These are phyloP conservation scores for Diaporthe ampelina DNA, from an alignment of 2,329 filamentous ascomycete genomes.

Conservation along the genomic window DNA sequence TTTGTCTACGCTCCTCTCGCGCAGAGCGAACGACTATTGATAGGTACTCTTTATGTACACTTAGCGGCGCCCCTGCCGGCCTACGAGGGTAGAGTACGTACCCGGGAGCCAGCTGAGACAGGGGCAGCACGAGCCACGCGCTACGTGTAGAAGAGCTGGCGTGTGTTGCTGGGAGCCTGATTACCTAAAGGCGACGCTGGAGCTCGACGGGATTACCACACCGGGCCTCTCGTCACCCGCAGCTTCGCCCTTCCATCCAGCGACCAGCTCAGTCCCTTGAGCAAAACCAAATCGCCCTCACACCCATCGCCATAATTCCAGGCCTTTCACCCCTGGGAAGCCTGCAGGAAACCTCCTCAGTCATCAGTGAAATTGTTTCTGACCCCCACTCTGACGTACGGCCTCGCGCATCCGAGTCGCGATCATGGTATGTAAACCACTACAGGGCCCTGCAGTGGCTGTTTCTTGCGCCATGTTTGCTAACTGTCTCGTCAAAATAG, in stretches of 20 bases:
- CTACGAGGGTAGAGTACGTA: not conserved
- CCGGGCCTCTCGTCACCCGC: conserved; percentile 19
- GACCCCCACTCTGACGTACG: not conserved
- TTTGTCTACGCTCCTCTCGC: not conserved
- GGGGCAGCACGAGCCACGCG: conserved; percentile 20
- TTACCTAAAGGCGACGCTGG: conserved; percentile 37
- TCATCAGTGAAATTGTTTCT: not conserved
- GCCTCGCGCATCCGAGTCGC: conserved; percentile 29
- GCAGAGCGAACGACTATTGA: not conserved
- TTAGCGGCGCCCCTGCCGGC: not conserved
- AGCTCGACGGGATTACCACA: conserved; percentile 5
- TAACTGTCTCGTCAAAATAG: conserved; percentile 58
- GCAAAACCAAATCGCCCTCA: not conserved
- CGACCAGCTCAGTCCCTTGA: not conserved
- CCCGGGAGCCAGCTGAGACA: not conserved
- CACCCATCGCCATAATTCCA: not conserved
- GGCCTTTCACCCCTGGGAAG: not conserved
- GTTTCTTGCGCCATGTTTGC: conserved; percentile 11
- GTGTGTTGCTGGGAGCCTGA: conserved; percentile 41
- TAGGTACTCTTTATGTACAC: conserved; percentile 8
- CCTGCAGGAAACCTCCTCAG: not conserved
- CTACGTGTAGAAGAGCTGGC: conserved; percentile 31
- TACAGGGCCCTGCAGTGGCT: not conserved
- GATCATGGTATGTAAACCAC: conserved; percentile 47
- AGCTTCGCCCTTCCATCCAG: conserved; percentile 30